Evolutionary conservation across 805 yeast genomes (phyloP).

Genomic region (Sugiyamaella marilandica): DNA sequence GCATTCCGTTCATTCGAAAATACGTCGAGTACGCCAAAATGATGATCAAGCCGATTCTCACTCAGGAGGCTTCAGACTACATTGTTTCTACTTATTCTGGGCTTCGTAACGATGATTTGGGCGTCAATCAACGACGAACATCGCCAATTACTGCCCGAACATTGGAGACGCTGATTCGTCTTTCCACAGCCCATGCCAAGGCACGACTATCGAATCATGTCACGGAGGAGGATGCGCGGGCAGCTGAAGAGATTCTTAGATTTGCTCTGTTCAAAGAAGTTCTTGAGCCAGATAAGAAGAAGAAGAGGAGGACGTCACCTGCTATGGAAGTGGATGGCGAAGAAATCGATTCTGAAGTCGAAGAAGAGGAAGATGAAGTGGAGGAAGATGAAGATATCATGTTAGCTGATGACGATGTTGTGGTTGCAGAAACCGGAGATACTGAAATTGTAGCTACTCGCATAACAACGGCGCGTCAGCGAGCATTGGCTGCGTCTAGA

Average conservation of each 20-base stretch:
- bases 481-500: conserved; percentile 14
- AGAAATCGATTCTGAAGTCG: conserved; percentile 45
- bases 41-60: conserved; percentile 74
- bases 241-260: conserved; percentile 80
- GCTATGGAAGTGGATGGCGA: conserved; percentile 32
- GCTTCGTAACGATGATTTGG: conserved; percentile 67
- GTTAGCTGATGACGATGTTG: conserved; percentile 46
- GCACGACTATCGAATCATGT: conserved; percentile 78
- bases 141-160: conserved; percentile 99
- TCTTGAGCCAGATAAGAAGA: conserved; percentile 35
- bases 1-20: conserved; percentile 83
- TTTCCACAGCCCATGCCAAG: conserved; percentile 95
- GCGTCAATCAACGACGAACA: conserved; percentile 48
- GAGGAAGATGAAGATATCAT: conserved; percentile 22
- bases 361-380: conserved; percentile 40
- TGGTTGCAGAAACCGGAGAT: conserved; percentile 49
- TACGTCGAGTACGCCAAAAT: conserved; percentile 92
- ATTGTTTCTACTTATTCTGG: conserved; percentile 77
- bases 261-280: conserved; percentile 83
- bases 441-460: conserved; percentile 38
- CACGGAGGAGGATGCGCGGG: conserved; percentile 70
- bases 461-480: conserved; percentile 25
- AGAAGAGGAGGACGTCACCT: conserved; percentile 32
- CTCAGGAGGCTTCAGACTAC: conserved; percentile 70
- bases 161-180: conserved; percentile 88